Evolutionary conservation across 106 monocot genomes (phyloP), one percentile per base, ranked within the genome.

Genomic region (Dendrobium chrysotoxum): DNA sequence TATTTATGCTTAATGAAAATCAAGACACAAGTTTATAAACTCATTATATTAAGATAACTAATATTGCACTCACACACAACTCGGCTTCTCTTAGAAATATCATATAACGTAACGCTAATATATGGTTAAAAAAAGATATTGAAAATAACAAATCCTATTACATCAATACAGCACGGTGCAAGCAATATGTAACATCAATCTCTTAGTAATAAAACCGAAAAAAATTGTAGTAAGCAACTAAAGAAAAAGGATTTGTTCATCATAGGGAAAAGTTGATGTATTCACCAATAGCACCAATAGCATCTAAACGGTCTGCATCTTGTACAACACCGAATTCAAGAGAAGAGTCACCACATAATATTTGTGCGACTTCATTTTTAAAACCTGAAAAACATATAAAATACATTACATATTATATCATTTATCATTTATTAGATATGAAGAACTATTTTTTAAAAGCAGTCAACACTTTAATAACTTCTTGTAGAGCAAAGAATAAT

Each of bases 301-400:
- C 95, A 89, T 98, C 98, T 68, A 98, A 87, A 25, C 94, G 95
- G 82, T 98, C 92, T 28, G 98, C 95, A 90, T 98, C 98, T 80
- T 95, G 95, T 23, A 98, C 98, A 78, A 95, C 81, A 40, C 87
- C 82, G 83, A 98, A 93, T 78, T 98, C 92, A 25, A 83, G 45
- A 44, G 85, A 84, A 53, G 79, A 88, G 50, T 84, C 76, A 38
- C 10, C 17, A 75, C 31, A 31, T 28, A 68, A 58, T 73, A 46
- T 77, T 40, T 53, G 72, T 78, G 87, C 67, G 86, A 98, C 75
- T 88, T 98, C 98, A 85, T 95, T 89, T 82, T 95, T 98, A 75
- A 93, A 98, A 46, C 98, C 94, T 98, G 86, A 20, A 28, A 76
- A 26, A 26, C 21, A 76, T 26, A 76, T 28, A 9, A 0, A 28